These are phyloP conservation scores for Tieghemostelium lacteum DNA, from an alignment of 78 protist genomes.

Conservation along the genomic window DNA sequence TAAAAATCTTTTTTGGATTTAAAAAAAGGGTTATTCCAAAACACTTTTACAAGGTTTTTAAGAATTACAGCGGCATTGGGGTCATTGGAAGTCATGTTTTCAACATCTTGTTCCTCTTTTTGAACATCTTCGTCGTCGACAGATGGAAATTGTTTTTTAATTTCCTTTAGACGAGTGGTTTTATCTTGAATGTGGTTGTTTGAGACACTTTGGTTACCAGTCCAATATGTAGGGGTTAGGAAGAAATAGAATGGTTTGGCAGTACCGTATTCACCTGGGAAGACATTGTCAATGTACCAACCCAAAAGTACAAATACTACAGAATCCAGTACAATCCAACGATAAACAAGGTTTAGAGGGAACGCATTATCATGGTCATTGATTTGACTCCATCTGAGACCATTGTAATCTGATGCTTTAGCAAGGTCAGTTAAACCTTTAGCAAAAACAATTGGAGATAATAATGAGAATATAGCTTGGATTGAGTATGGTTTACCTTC, in stretches of 20 bases:
- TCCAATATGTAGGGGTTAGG: constrained; percentile 81
- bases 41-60: constrained; percentile 45
- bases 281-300: constrained; percentile 42
- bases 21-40: not conserved
- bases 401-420: constrained; percentile 47
- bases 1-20: constrained; percentile 31
- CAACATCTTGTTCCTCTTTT: constrained; percentile 7
- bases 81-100: not conserved
- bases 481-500: constrained; percentile 7
- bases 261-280: constrained; percentile 48
- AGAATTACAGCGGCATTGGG: constrained; percentile 57
- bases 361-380: not conserved
- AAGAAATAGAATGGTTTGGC: constrained; percentile 41
- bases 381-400: constrained; percentile 30
- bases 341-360: constrained; percentile 32
- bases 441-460: constrained; percentile 14
- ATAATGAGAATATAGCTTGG: constrained; percentile 30
- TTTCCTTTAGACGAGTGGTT: not conserved
- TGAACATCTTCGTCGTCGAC: constrained; percentile 62
- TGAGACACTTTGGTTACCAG: not conserved
- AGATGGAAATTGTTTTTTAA: not conserved
- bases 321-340: constrained; percentile 14
- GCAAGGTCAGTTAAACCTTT: constrained; percentile 80
- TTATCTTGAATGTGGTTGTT: not conserved
- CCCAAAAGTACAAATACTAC: not conserved